Percentiles rank a stretch among this genome's conserved stretches.
Conservation (phyloP, 257 asterid genomes). For the Petunia axillaris region DNA sequence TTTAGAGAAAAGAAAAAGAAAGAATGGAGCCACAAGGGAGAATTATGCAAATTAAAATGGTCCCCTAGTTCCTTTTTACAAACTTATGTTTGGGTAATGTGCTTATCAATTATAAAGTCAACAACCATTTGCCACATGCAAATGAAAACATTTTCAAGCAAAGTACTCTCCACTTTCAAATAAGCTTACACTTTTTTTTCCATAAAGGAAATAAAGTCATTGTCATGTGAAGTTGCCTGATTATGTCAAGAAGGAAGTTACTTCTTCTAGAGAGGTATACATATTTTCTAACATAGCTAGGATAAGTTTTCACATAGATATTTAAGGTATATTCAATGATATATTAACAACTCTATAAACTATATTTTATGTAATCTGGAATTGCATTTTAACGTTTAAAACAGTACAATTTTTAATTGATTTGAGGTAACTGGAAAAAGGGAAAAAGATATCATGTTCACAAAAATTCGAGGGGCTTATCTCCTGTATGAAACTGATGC, state of each 20-base stretch:
- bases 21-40: conserved; percentile 21
- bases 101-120: conserved; percentile 25
- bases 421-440: too few species aligned
- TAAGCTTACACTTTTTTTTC: background rate
- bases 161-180: conserved; percentile 14
- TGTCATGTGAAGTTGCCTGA: background rate
- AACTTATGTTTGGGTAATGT: conserved; percentile 21
- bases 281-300: too few species aligned
- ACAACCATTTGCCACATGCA: conserved; percentile 26
- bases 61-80: conserved; percentile 21
- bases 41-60: conserved; percentile 24
- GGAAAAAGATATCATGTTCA: too few species aligned
- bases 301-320: too few species aligned
- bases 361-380: too few species aligned
- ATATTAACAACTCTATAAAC: too few species aligned
- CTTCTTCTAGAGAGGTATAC: too few species aligned
- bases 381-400: too few species aligned
- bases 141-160: conserved; percentile 19
- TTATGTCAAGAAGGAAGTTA: background rate
- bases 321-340: too few species aligned
- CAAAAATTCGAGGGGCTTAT: too few species aligned
- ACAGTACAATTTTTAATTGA: too few species aligned
- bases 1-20: background rate
- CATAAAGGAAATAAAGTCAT: background rate
- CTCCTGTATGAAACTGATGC: too few species aligned